Conservation (phyloP, 1,139 yeast genomes). For the Suhomyces maxii region DNA sequence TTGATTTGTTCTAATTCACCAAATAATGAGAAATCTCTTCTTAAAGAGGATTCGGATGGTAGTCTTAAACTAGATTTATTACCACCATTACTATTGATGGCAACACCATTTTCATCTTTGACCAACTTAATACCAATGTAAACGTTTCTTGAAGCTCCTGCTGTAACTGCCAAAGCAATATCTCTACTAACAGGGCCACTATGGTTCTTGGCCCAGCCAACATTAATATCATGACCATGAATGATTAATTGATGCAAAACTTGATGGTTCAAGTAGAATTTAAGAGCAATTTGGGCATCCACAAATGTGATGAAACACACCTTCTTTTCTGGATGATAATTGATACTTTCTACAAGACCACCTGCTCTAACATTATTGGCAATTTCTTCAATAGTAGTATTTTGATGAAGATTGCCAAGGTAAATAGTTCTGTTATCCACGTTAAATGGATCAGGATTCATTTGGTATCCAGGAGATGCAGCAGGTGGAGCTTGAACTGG, state of each 20-base stretch:
- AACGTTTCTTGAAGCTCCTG: slow-evolving; percentile 51
- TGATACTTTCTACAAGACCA: slow-evolving; percentile 46
- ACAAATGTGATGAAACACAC: slow-evolving; percentile 49
- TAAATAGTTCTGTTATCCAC: slow-evolving; percentile 46
- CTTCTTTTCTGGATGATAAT: slow-evolving; percentile 36
- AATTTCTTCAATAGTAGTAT: slow-evolving; percentile 48
- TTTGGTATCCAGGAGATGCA: slow-evolving; percentile 5
- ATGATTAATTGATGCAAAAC: slow-evolving; percentile 47
- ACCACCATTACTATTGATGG: slow-evolving; percentile 1
- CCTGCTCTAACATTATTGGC: slow-evolving; percentile 52
- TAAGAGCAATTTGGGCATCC: slow-evolving; percentile 43
- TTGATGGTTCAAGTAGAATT: slow-evolving; percentile 46
- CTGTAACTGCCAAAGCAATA: slow-evolving; percentile 45
- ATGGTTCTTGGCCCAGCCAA: slow-evolving; percentile 50
- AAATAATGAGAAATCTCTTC: slow-evolving; percentile 39
- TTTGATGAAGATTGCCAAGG: slow-evolving; percentile 46
- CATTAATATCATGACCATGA: slow-evolving; percentile 46
- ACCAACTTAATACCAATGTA: slow-evolving; percentile 39
- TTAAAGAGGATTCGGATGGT: slow-evolving; percentile 32
- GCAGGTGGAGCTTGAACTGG: slow-evolving; percentile 2
- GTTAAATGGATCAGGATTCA: slow-evolving; percentile 17
- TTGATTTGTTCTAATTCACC: slow-evolving; percentile 51
- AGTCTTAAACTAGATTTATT: slow-evolving; percentile 12
- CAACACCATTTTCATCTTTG: slow-evolving; percentile 9
- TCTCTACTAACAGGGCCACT: slow-evolving; percentile 43